Base-by-base conservation (phyloP, 2,329 filamentous ascomycete genomes). In the Rhynchosporium secalis region DNA sequence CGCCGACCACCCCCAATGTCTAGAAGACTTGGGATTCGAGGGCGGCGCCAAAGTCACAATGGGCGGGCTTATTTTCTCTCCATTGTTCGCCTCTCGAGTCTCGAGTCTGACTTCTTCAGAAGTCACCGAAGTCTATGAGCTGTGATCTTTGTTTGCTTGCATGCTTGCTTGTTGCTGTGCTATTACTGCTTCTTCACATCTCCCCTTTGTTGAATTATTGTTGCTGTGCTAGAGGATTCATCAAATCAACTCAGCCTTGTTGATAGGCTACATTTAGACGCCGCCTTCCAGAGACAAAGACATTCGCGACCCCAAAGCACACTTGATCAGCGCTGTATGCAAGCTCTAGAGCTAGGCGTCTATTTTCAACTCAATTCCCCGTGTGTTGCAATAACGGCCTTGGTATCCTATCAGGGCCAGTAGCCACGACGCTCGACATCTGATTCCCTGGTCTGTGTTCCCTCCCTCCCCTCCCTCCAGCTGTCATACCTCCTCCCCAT, bases 401-500 rank as follows among this genome's bases (percentile, higher is more conserved):
- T 36, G 64, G 56, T 63, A 65, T 56, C 69, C 68, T 69, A 68
- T 69, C 62, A 68, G 45, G 46, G 56, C 56, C 26, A 41, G 29
- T n/a, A 49, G 56, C 61, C 60, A 56, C 56, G 40, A 45, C 56
- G 52, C 60, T 61, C 47, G 60, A 65, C 62, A 54, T 59, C 58
- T 41, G 40, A 54, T 63, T 64, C 48, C 61, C 61, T 60, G 62
- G 64, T 62, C 58, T 51, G 54, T 29, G 40, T 49, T 61, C 36
- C 40, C 56, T 59, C 54, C 66, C 64, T 63, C 56, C 64, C 64
- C 45, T 59, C 59, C 62, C 51, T 45, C 60, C 56, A 43, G 55
- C 69, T 62, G 63, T 66, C 66, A 70, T 69, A 65, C 65, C 62
- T 61, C 65, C 65, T 62, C 64, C 61, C 62, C 65, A 65, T 65